phyloP scores from a whole-genome alignment of 2,329 filamentous ascomycete genomes.

The Zasmidium cellare region DNA sequence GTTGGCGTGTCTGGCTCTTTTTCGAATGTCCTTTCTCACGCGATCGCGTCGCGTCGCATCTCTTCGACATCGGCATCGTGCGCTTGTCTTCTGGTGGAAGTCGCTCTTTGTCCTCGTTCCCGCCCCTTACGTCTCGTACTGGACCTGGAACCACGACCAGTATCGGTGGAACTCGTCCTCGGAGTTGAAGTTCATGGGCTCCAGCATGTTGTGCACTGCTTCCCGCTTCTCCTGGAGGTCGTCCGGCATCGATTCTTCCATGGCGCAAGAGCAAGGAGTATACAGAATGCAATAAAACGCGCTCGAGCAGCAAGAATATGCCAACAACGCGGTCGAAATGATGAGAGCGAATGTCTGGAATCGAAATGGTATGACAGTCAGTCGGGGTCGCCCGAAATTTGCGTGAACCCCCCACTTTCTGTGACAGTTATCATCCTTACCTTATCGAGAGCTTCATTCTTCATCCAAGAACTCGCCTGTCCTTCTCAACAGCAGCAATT shows the following conservation, averaged over 20 bases:
- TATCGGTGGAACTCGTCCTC: not conserved
- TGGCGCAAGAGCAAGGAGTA: not conserved
- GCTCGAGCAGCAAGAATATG: not conserved
- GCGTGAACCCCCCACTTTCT: not conserved
- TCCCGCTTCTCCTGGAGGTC: not conserved
- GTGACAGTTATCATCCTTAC: not conserved
- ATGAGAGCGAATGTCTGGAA: too few species aligned
- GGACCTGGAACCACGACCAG: not conserved
- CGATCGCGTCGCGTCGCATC: not conserved
- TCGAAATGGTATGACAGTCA: not conserved
- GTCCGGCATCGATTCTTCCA: not conserved
- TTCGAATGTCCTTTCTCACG: not conserved
- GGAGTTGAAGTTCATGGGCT: not conserved
- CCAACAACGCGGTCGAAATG: not conserved
- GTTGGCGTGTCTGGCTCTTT: not conserved
- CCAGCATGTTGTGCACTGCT: not conserved
- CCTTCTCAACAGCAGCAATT: too few species aligned
- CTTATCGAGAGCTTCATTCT: too few species aligned
- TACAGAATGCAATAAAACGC: not conserved
- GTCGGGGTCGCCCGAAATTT: not conserved
- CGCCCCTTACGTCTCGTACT: not conserved
- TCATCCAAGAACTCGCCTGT: too few species aligned
- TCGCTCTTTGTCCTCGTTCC: not conserved
- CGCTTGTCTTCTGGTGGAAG: not conserved
- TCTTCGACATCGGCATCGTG: not conserved